These are phyloP conservation scores for Amauroascus niger DNA, from an alignment of 2,329 filamentous ascomycete species.

Conservation along the genomic window DNA sequence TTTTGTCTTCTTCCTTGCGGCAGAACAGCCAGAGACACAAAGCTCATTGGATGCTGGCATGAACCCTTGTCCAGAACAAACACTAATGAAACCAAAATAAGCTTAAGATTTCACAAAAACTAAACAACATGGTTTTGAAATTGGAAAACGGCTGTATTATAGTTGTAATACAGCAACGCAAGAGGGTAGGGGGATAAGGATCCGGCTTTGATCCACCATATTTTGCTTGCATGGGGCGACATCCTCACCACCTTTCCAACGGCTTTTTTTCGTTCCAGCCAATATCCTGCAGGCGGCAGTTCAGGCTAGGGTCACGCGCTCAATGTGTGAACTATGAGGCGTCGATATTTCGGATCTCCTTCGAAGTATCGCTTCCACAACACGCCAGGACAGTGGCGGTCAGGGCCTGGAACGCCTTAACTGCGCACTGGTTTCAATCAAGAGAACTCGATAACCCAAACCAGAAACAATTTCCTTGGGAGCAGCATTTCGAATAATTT, in stretches of 20 bases:
- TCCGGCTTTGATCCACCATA: neutral
- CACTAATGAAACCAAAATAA: neutral
- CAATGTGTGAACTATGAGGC: neutral
- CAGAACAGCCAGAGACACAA: neutral
- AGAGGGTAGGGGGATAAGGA: neutral
- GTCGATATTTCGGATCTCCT: neutral
- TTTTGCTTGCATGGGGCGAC: neutral
- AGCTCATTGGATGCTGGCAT: neutral
- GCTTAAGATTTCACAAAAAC: neutral
- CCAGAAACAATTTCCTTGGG: slow-evolving; percentile 6
- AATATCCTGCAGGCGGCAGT: neutral
- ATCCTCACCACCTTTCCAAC: neutral
- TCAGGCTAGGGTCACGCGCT: slow-evolving; percentile 2
- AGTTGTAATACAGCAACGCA: slow-evolving; percentile 1
- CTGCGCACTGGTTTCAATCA: neutral
- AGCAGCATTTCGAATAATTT: neutral
- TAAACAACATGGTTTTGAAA: neutral
- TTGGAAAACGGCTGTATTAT: slow-evolving; percentile 5
- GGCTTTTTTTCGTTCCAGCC: neutral
- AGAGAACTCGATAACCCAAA: slow-evolving; percentile 5
- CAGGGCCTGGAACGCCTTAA: slow-evolving; percentile 15
- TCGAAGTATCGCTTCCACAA: neutral
- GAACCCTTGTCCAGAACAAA: neutral
- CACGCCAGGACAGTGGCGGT: slow-evolving; percentile 1
- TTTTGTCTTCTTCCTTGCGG: neutral